Evolutionary conservation across 2,329 filamentous ascomycete genomes (phyloP).

Genomic region (Fusarium scirpi): DNA sequence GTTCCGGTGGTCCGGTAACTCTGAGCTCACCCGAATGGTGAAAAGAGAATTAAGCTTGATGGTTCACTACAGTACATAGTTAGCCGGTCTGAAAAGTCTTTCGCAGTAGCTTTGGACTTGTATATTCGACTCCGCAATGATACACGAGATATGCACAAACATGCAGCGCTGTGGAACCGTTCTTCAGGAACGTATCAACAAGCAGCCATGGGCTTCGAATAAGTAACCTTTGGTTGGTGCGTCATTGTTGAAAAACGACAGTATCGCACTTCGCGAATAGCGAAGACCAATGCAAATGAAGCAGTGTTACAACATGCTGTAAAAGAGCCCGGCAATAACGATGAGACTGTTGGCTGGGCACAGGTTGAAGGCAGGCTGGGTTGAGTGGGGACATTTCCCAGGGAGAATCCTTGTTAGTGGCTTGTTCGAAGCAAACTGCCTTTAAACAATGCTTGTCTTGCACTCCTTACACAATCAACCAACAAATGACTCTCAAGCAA

Average conservation of each 20-base stretch:
- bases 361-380: slow-evolving; percentile 10
- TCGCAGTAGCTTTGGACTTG: slow-evolving; percentile 25
- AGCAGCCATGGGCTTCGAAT: slow-evolving; percentile 8
- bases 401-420: slow-evolving; percentile 29
- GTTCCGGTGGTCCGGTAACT: slow-evolving; percentile 26
- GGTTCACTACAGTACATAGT: background rate
- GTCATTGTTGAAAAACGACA: background rate
- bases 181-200: slow-evolving; percentile 15
- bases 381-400: slow-evolving; percentile 22
- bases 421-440: slow-evolving; percentile 35
- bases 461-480: slow-evolving; percentile 14
- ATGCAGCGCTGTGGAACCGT: slow-evolving; percentile 25
- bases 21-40: background rate
- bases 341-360: slow-evolving; percentile 20
- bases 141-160: slow-evolving; percentile 23
- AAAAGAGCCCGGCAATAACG: slow-evolving; percentile 10
- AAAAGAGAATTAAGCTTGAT: slow-evolving; percentile 1
- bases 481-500: slow-evolving; percentile 24
- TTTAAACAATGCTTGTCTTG: slow-evolving; percentile 5
- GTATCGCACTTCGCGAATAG: background rate
- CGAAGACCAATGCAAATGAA: background rate
- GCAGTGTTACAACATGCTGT: background rate
- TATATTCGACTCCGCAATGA: slow-evolving; percentile 17
- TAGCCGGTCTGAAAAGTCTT: slow-evolving; percentile 34
- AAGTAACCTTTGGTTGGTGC: background rate